These are phyloP conservation scores for Protomyces arabidopsidicola DNA, from an alignment of 1,139 yeast species.

Conservation along the genomic window DNA sequence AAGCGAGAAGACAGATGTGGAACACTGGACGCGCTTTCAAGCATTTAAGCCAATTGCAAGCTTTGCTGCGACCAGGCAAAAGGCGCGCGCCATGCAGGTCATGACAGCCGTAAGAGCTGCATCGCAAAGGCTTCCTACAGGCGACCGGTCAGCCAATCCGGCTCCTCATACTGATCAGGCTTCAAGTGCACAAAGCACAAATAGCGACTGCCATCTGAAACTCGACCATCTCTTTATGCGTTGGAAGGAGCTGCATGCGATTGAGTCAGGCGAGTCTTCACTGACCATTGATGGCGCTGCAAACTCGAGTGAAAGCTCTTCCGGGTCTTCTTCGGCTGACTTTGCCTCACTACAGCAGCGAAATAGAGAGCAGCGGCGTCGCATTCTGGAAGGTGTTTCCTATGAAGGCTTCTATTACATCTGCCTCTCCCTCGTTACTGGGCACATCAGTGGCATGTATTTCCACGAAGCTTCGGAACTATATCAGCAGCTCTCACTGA, in stretches of 20 bases:
- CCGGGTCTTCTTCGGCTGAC: not conserved
- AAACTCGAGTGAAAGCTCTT: not conserved
- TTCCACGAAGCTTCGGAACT: conserved; percentile 50
- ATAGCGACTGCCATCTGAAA: conserved; percentile 34
- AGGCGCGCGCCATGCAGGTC: not conserved
- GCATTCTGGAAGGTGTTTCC: conserved; percentile 60
- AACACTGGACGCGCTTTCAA: conserved; percentile 80
- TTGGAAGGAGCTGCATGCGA: conserved; percentile 68
- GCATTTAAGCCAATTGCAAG: conserved; percentile 48
- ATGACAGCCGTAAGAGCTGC: not conserved
- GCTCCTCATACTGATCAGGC: not conserved
- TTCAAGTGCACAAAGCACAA: not conserved
- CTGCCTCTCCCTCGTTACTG: conserved; percentile 71
- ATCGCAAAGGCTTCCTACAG: not conserved
- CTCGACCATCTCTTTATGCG: conserved; percentile 72
- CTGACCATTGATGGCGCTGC: not conserved
- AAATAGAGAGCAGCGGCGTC: not conserved
- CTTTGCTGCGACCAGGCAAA: conserved; percentile 36
- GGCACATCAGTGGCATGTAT: conserved; percentile 72
- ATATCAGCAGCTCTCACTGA: conserved; percentile 1
- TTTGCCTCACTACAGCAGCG: not conserved
- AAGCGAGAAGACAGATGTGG: conserved; percentile 61
- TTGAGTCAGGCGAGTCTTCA: conserved; percentile 14
- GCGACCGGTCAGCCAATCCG: conserved; percentile 2
- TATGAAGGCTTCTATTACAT: conserved; percentile 91